Evolutionary conservation across 768 basidiomycete species (phyloP).

Genomic region (Phlebiopsis gigantea): DNA sequence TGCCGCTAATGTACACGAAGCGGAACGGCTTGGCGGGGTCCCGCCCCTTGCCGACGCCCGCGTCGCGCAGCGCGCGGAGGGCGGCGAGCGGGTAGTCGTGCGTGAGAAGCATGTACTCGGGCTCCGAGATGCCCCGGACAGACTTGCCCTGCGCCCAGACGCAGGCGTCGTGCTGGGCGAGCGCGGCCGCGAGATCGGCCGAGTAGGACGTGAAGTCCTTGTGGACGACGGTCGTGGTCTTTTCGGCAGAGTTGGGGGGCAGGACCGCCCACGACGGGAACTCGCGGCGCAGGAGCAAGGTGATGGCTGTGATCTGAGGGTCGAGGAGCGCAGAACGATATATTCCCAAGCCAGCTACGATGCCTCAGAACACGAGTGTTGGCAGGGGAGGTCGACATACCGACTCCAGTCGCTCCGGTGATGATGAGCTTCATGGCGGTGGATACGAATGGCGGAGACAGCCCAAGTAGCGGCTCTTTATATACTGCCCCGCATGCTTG

Average conservation of each 20-base stretch:
- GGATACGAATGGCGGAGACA: not conserved
- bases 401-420: slow-evolving; percentile 32
- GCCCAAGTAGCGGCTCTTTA: no score
- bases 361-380: not conserved
- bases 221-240: slow-evolving; percentile 28
- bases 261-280: slow-evolving; percentile 28
- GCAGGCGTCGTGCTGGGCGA: slow-evolving; percentile 31
- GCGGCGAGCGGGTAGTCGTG: slow-evolving; percentile 30
- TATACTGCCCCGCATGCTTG: no score
- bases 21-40: slow-evolving; percentile 25
- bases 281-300: slow-evolving; percentile 30
- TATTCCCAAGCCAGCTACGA: slow-evolving; percentile 29
- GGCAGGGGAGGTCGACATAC: slow-evolving; percentile 13
- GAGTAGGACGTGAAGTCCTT: slow-evolving; percentile 30
- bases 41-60: slow-evolving; percentile 20
- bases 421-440: slow-evolving; percentile 24
- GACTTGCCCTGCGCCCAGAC: slow-evolving; percentile 33
- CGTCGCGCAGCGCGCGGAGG: slow-evolving; percentile 25
- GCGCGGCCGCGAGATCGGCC: slow-evolving; percentile 21
- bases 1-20: slow-evolving; percentile 35
- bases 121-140: slow-evolving; percentile 25
- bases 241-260: slow-evolving; percentile 22
- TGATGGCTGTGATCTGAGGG: slow-evolving; percentile 25
- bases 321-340: slow-evolving; percentile 29
- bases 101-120: slow-evolving; percentile 30